A percentile compares a stretch with the other conserved stretches of the same genome.
Conservation (phyloP, 495 filamentous ascomycete species). For the Echria macrotheca region DNA sequence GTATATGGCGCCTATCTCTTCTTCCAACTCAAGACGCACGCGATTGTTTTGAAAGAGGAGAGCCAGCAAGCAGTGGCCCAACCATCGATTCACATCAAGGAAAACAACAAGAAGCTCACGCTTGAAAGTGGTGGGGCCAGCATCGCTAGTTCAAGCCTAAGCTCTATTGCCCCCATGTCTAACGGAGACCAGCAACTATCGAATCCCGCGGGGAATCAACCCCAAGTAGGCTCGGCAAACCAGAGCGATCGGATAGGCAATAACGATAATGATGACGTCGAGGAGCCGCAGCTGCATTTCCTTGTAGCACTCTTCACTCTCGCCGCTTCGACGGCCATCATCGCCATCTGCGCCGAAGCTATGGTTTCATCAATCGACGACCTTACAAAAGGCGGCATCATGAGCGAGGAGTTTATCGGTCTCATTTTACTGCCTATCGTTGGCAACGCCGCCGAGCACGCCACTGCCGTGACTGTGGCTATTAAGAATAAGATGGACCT, state of each 20-base stretch:
- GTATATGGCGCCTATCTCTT: conserved; percentile 79
- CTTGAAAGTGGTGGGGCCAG: conserved; percentile 52
- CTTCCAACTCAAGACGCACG: conserved; percentile 86
- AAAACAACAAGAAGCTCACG: conserved; percentile 27
- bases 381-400: conserved; percentile 46
- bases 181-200: neutral
- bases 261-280: conserved; percentile 20
- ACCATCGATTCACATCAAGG: too few relatives aligned
- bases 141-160: conserved; percentile 26
- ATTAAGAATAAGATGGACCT: conserved; percentile 89
- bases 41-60: too few relatives aligned
- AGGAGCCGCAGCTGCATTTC: too few relatives aligned
- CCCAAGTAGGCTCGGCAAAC: too few relatives aligned
- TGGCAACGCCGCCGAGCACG: conserved; percentile 83
- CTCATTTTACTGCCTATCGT: conserved; percentile 84
- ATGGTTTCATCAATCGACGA: conserved; percentile 68
- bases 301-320: conserved; percentile 64
- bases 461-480: conserved; percentile 77
- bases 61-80: too few relatives aligned
- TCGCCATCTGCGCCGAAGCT: conserved; percentile 80
- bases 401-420: conserved; percentile 74
- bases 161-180: conserved; percentile 22
- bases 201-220: too few relatives aligned
- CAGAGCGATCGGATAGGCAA: too few relatives aligned
- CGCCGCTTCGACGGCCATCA: conserved; percentile 66